Conservation (phyloP, 805 yeast species). For the Sugiyamaella qingdaonensis region DNA sequence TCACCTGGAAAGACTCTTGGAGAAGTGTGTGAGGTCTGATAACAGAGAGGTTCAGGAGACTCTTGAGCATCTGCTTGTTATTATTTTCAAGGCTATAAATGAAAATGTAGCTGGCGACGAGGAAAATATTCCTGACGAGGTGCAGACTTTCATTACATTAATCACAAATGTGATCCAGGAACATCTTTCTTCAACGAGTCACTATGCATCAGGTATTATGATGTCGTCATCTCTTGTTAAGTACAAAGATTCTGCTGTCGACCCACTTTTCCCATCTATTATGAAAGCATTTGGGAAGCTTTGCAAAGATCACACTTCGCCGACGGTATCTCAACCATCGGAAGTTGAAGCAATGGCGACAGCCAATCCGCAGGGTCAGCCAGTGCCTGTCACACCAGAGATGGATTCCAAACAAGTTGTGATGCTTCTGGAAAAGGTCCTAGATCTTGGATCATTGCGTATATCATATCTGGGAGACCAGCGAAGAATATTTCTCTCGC, state of each 20-base stretch:
- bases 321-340: slow-evolving; percentile 16
- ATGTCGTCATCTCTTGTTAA: slow-evolving; percentile 68
- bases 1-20: slow-evolving; percentile 68
- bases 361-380: slow-evolving; percentile 14
- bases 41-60: slow-evolving; percentile 33
- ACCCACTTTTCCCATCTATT: slow-evolving; percentile 66
- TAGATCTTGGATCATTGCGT: slow-evolving; percentile 73
- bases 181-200: slow-evolving; percentile 65
- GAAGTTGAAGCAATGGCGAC: slow-evolving; percentile 19
- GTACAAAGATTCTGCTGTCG: slow-evolving; percentile 68
- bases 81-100: slow-evolving; percentile 48
- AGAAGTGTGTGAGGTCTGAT: slow-evolving; percentile 75
- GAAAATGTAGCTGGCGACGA: slow-evolving; percentile 38
- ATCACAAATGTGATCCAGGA: slow-evolving; percentile 70
- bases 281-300: slow-evolving; percentile 87
- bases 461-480: slow-evolving; percentile 90
- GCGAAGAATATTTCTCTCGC: slow-evolving; percentile 77
- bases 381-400: slow-evolving; percentile 38
- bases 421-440: slow-evolving; percentile 64
- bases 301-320: slow-evolving; percentile 73
- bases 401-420: slow-evolving; percentile 79
- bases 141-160: slow-evolving; percentile 55
- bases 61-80: slow-evolving; percentile 7
- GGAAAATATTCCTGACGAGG: slow-evolving; percentile 57
- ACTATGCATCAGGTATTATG: slow-evolving; percentile 76